Base-by-base conservation (phyloP, 1,284 basidiomycete genomes). In the Ceratobasidium papillatum region DNA sequence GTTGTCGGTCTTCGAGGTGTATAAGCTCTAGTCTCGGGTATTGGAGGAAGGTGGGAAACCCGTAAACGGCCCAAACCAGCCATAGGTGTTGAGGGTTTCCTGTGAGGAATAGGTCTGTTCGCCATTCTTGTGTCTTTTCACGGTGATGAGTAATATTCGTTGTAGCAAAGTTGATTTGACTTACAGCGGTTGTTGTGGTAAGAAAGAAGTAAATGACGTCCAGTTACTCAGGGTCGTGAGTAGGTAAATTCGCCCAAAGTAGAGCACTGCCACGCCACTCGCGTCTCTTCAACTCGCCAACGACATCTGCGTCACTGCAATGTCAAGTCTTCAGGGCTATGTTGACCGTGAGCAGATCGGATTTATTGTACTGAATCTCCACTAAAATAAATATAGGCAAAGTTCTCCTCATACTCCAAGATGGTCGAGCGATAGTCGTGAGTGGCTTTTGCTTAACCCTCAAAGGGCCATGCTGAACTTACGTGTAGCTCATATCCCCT, bases 331-430 rank as follows among this genome's bases (percentile, higher is more conserved):
- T 68, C 91, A 93, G 81, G 90, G 91, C 85, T 94, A 93, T 83
- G 90, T 94, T 81, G 92, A 94, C 85, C 90, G 92, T 91, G 77
- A 79, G 89, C 83, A 19, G n/a, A n/a, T 19, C n/a, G 32, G 17
- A 38, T 27, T 19, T 22, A 64, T 22, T 27, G 56, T 43, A 27
- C 56, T 71, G 17, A 43, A 63, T 43, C 75, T 64, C 63, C 12
- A 54, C n/a, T 49, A 56, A 54, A 22, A 52, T 25, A 25, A 47
- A 38, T 62, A n/a, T 80, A 92, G 90, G 90, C 80, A 91, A 89
- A 81, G 95, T 97, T 78, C 86, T 95, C 66, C 88, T 96, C 79
- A 87, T 96, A 78, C 90, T 96, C 43, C 95, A 97, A 85, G 95
- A 98, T 82, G 95, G 95, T 72, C 89, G 95, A 78, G 89, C 91